Conservation (phyloP, 208 protist genomes). For the Acanthamoeba sp. region DNA sequence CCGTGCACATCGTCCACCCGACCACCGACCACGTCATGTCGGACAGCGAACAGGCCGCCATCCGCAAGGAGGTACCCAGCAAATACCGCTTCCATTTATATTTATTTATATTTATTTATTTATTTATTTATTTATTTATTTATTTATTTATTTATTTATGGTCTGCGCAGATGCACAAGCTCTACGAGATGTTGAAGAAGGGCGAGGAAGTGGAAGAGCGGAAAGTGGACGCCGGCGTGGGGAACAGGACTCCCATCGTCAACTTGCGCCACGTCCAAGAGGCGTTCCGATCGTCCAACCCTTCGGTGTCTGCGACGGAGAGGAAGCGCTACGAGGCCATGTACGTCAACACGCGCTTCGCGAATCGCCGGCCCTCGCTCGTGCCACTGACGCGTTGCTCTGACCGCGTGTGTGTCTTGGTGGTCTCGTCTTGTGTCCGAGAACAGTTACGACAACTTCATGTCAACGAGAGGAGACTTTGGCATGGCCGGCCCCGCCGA, state of each 20-base stretch:
- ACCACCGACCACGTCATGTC: constrained; percentile 22
- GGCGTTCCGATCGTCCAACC: constrained; percentile 57
- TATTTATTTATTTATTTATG: background rate
- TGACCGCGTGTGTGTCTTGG: too few species aligned
- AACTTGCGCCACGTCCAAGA: constrained; percentile 62
- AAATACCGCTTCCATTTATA: too few species aligned
- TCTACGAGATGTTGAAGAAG: background rate
- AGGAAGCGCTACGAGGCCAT: constrained; percentile 77
- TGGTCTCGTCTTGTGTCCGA: too few species aligned
- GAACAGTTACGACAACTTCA: constrained; percentile 80
- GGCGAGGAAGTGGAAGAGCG: background rate
- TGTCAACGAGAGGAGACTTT: constrained; percentile 35
- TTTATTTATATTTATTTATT: too few species aligned
- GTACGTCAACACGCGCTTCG: background rate
- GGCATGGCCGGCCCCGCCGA: constrained; percentile 9
- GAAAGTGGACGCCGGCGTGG: background rate
- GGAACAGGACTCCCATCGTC: constrained; percentile 64
- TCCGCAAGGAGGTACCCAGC: background rate
- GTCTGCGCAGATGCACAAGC: constrained; percentile 30
- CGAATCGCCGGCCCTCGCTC: background rate
- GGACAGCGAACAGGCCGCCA: constrained; percentile 40
- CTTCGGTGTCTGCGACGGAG: constrained; percentile 73
- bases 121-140: background rate
- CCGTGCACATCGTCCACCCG: background rate
- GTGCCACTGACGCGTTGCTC: background rate